Evolutionary conservation across 1,284 basidiomycete species (phyloP), one percentile per base, ranked within the genome.

Genomic region (Fomitopsis palustris): DNA sequence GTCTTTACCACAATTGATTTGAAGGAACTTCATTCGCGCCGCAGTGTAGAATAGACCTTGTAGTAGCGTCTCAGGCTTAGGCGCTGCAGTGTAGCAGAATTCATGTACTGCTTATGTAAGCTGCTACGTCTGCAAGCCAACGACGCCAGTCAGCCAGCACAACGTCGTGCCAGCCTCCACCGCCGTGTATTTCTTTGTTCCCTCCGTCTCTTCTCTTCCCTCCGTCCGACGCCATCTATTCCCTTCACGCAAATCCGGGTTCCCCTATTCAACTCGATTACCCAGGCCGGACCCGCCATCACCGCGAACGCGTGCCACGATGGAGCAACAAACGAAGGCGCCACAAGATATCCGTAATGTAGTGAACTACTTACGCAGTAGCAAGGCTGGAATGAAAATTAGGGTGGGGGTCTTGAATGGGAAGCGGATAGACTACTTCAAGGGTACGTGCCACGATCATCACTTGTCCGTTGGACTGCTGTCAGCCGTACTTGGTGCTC

Each of bases 371-470:
- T 79, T 98, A 52, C 85, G 95, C 52, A 88, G 90, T 65, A 88
- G 90, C 65, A 89, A 87, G 69, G 83, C 94, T 29, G 93, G 93
- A 14, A 88, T 97, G 69, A 98, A 98, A 80, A 86, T 90, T 59
- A 84, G 93, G 63, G 87, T 92, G 4, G 96, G 96, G 39, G 88
- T 95, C 7, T 78, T 98, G 69, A 94, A 94, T 68, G 97, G 96
- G 39, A 98, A 97, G 75, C 88, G 96, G 52, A 82, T 96, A 58
- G 96, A 98, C 75, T 98, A 98, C 78, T 99, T 99, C 81, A 98
- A 96, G 81, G 96, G 95, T 92, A 64, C 66, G 83, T 78, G 4
- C 19, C 12, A 35, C 10, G 43, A 47, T 47, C 19, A 31, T 12
- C 42, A 29, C 38, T 19, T 37, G 16, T 21, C 27, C 1, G 10